Percentiles rank a stretch among this genome's conserved stretches.
Evolutionary conservation across 306 rosid species (phyloP).

Genomic region (Trifolium fragiferum): DNA sequence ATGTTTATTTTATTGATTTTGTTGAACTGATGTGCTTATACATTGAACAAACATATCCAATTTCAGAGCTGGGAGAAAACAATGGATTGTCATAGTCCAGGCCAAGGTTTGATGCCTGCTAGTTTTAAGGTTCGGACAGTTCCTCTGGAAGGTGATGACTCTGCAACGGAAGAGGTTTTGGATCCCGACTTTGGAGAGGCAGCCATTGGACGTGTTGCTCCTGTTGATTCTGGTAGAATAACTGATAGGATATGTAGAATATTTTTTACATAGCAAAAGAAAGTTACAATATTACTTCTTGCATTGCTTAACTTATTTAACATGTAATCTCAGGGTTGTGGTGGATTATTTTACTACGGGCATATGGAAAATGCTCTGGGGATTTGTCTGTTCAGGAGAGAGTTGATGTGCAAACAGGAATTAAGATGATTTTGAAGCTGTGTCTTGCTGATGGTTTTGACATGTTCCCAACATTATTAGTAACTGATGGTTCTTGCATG

Average conservation of each 20-base stretch:
- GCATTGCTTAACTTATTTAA: slow-evolving; percentile 34
- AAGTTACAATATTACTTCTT: slow-evolving; percentile 23
- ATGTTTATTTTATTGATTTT: slow-evolving; percentile 25
- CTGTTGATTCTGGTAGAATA: slow-evolving; percentile 85
- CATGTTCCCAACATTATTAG: slow-evolving; percentile 87
- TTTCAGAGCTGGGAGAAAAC: slow-evolving; percentile 85
- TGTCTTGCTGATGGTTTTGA: slow-evolving; percentile 94
- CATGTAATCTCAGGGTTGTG: slow-evolving; percentile 65
- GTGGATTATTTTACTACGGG: slow-evolving; percentile 91
- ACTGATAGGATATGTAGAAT: not conserved
- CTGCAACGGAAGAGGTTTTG: slow-evolving; percentile 83
- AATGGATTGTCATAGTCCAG: slow-evolving; percentile 60
- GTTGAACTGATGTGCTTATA: slow-evolving; percentile 19
- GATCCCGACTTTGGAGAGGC: slow-evolving; percentile 97
- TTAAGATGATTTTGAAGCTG: slow-evolving; percentile 80
- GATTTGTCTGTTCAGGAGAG: slow-evolving; percentile 89
- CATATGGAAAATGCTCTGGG: slow-evolving; percentile 83
- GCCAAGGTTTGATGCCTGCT: slow-evolving; percentile 96
- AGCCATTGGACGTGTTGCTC: slow-evolving; percentile 94
- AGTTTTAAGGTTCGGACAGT: slow-evolving; percentile 86
- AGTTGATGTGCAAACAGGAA: slow-evolving; percentile 92
- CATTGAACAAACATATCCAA: slow-evolving; percentile 22
- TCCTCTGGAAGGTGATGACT: slow-evolving; percentile 84
- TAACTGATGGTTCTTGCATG: slow-evolving; percentile 92
- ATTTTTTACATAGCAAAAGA: slow-evolving; percentile 10